phyloP scores from a whole-genome alignment of 108 stramenopile genomes.

The Skeletonema tropicum region DNA sequence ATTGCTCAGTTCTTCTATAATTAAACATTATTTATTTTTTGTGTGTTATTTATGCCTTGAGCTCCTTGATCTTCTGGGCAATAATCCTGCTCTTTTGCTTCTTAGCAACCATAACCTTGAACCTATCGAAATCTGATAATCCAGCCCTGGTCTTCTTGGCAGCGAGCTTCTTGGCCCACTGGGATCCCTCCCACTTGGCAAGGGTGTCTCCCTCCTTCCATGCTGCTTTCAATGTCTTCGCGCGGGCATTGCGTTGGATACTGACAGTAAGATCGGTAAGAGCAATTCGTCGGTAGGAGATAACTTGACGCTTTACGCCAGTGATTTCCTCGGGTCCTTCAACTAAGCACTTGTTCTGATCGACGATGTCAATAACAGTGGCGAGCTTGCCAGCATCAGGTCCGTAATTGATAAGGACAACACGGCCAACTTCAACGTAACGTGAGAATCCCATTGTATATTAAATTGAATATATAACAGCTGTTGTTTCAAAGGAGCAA shows the following conservation, averaged over 20 bases:
- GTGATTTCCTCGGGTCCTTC: slow-evolving; percentile 92
- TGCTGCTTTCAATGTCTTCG: slow-evolving; percentile 89
- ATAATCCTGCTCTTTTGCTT: slow-evolving; percentile 93
- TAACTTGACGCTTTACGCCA: slow-evolving; percentile 95
- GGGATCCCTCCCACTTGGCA: slow-evolving; percentile 90
- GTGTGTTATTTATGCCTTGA: slow-evolving; percentile 60
- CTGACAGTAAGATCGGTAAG: slow-evolving; percentile 94
- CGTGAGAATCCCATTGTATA: slow-evolving; percentile 92
- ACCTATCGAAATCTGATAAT: slow-evolving; percentile 96
- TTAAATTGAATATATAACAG: slow-evolving; percentile 5
- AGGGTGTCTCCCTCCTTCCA: slow-evolving; percentile 84
- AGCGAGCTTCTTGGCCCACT: slow-evolving; percentile 96
- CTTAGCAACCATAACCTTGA: slow-evolving; percentile 97
- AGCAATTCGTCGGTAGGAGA: slow-evolving; percentile 90
- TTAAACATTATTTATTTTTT: slow-evolving; percentile 12
- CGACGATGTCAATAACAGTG: slow-evolving; percentile 98
- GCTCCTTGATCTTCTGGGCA: slow-evolving; percentile 88
- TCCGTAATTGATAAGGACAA: slow-evolving; percentile 98
- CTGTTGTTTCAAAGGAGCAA: neutral
- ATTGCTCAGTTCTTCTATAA: neutral
- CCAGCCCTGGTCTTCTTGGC: slow-evolving; percentile 85
- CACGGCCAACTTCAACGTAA: slow-evolving; percentile 99
- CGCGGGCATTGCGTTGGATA: slow-evolving; percentile 91
- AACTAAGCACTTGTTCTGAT: slow-evolving; percentile 97
- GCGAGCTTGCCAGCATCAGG: slow-evolving; percentile 93